Base-by-base conservation (phyloP, 768 basidiomycete genomes). In the Leccinum boreale region DNA sequence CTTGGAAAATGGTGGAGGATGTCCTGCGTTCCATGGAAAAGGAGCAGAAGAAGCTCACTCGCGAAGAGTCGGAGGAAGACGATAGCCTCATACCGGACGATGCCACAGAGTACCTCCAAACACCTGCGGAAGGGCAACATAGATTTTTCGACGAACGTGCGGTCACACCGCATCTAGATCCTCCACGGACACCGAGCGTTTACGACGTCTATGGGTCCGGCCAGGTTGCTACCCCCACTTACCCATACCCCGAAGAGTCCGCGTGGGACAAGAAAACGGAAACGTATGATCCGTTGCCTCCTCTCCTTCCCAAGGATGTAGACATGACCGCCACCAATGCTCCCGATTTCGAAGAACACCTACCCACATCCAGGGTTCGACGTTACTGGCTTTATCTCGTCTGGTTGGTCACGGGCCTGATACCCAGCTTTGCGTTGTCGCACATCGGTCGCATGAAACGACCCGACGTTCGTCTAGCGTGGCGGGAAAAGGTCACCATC, bases 401-500 rank as follows among this genome's bases (percentile, higher is more conserved):
- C 23, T 77, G 81, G 79, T 23, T 74, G 5, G 61, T 74, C 45
- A 87, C 86, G 0, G 82, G 76, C 73, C 80, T 80, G 73, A 79
- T 86, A 15, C 86, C 86, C 0, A 61, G 73, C 24, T 82, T 85
- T 60, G 58, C 77, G 4, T 74, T 87, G 31, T 67, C 67, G 47
- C 69, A 72, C 50, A 36, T 85, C 49, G 85, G 85, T 5, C 78
- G 82, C 17, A 85, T 87, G 86, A 85, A 86, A 67, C 81, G 85
- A 10, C 82, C 85, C 21, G 85, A 87, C 65, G 74, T 87, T 48
- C 80, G 82, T 51, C 78, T 87, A 46, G 86, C 86, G 0, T 87
- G 86, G 86, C 76, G 85, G 44, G 86, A 87, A 66, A 87, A 87
- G 70, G 63, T 86, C 52, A 80, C 86, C 6, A 87, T 87, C 62